These are phyloP conservation scores for Fusarium sp. DNA, from an alignment of 2,329 filamentous ascomycete species.

Conservation along the genomic window DNA sequence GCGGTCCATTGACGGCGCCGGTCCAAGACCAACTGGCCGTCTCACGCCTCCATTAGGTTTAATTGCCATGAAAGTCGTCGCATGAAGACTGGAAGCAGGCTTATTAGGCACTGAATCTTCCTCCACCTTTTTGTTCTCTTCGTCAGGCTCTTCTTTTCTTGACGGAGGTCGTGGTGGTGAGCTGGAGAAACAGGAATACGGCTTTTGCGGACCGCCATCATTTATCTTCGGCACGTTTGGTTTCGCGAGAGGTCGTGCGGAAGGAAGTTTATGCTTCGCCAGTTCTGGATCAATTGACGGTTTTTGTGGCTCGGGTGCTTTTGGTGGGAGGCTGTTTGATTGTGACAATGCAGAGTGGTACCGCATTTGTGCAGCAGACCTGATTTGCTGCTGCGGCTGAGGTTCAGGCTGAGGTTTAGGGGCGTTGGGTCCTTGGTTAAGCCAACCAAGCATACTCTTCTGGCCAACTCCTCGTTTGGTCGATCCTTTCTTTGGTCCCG, in stretches of 20 bases:
- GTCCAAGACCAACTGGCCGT: slow-evolving; percentile 60
- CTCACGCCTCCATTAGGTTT: slow-evolving; percentile 57
- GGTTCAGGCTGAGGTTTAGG: slow-evolving; percentile 21
- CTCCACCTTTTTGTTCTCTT: slow-evolving; percentile 44
- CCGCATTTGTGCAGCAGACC: slow-evolving; percentile 42
- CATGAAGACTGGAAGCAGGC: slow-evolving; percentile 63
- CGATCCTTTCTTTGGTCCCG: slow-evolving; percentile 46
- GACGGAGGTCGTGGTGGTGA: slow-evolving; percentile 60
- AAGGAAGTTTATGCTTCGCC: slow-evolving; percentile 59
- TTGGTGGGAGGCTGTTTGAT: slow-evolving; percentile 27
- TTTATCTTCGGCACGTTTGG: slow-evolving; percentile 50
- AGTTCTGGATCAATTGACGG: slow-evolving; percentile 51
- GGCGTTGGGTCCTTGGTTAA: slow-evolving; percentile 48
- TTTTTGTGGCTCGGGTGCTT: slow-evolving; percentile 19
- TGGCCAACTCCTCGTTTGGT: slow-evolving; percentile 56
- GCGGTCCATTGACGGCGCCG: slow-evolving; percentile 64
- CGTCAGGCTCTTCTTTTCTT: slow-evolving; percentile 39
- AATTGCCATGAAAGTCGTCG: slow-evolving; percentile 62
- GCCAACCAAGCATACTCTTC: slow-evolving; percentile 59
- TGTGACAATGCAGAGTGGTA: slow-evolving; percentile 48
- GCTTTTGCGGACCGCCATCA: slow-evolving; percentile 52
- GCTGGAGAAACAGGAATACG: slow-evolving; percentile 71
- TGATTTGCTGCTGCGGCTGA: slow-evolving; percentile 33
- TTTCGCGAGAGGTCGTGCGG: slow-evolving; percentile 53
- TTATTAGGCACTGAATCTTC: slow-evolving; percentile 49